phyloP scores from a whole-genome alignment of 257 asterid genomes.

The Nicotiana paniculata region DNA sequence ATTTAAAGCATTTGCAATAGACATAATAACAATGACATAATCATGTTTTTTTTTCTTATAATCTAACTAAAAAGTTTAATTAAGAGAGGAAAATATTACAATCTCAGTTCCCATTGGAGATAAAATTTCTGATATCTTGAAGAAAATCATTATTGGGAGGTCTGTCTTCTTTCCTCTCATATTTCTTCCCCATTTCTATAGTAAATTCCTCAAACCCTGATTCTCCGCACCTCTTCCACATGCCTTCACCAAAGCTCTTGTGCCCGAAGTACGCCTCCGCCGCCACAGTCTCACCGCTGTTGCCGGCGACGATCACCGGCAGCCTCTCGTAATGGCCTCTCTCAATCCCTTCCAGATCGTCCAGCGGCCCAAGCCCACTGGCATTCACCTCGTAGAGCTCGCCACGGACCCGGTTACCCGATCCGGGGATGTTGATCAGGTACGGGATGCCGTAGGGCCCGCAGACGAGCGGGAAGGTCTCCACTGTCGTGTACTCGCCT shows the following conservation, averaged over 20 bases:
- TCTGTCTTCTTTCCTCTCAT: constrained; percentile 48
- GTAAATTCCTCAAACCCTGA: constrained; percentile 41
- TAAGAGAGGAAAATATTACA: not conserved
- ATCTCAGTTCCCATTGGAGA: constrained; percentile 25
- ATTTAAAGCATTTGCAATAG: not conserved
- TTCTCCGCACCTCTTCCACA: constrained; percentile 63
- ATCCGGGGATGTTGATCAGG: constrained; percentile 49
- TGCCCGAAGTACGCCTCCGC: constrained; percentile 65
- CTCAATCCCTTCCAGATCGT: constrained; percentile 58
- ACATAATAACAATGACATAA: not conserved
- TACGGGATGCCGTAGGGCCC: constrained; percentile 80
- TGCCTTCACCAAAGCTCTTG: constrained; percentile 44
- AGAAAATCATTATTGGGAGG: constrained; percentile 25
- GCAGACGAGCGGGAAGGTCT: constrained; percentile 50
- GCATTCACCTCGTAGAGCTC: constrained; percentile 56
- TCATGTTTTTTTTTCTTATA: not conserved
- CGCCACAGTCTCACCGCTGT: constrained; percentile 15
- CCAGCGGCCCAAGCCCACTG: constrained; percentile 34
- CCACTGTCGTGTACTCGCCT: constrained; percentile 42
- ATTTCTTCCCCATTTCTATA: constrained; percentile 38
- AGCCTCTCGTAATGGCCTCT: constrained; percentile 60
- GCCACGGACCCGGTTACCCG: constrained; percentile 43
- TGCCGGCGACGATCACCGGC: constrained; percentile 26
- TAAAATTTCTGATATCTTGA: constrained; percentile 38
- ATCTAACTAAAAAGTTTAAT: not conserved